A percentile compares a stretch with the other conserved stretches of the same genome.
phyloP scores from a whole-genome alignment of 2,329 filamentous ascomycete species.

The Karstenula rhodostoma region DNA sequence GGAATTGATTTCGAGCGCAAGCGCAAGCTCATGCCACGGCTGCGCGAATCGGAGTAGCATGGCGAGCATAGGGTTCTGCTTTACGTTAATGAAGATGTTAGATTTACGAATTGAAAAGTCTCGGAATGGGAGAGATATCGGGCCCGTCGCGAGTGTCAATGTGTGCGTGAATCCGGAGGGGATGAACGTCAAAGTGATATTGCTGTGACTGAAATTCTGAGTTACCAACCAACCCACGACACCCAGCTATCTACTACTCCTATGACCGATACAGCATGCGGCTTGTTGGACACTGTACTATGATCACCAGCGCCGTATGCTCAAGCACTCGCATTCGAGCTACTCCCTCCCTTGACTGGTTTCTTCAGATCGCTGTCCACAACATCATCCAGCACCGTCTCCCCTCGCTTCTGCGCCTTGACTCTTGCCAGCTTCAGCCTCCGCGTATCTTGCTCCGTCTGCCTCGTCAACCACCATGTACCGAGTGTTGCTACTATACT shows the following conservation, averaged over 20 bases:
- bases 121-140: not conserved
- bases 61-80: conserved; percentile 3
- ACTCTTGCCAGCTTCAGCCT: conserved; percentile 25
- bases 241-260: no score
- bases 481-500: conserved; percentile 51
- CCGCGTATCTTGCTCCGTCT: conserved; percentile 50
- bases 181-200: not conserved
- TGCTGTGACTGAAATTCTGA: no score
- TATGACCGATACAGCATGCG: not conserved
- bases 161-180: not conserved
- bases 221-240: no score
- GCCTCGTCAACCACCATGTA: conserved; percentile 54
- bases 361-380: conserved; percentile 25
- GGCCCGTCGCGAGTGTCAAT: not conserved
- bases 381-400: conserved; percentile 24
- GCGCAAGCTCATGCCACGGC: not conserved
- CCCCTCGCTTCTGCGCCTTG: conserved; percentile 21
- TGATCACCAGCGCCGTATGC: not conserved
- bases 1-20: not conserved
- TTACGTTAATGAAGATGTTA: conserved; percentile 15
- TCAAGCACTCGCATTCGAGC: not conserved
- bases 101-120: conserved; percentile 14
- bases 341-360: conserved; percentile 5
- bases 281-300: not conserved
- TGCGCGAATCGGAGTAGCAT: conserved; percentile 1